Conservation (phyloP, 202 grass and related monocot species). For the Alloteropsis angusta region DNA sequence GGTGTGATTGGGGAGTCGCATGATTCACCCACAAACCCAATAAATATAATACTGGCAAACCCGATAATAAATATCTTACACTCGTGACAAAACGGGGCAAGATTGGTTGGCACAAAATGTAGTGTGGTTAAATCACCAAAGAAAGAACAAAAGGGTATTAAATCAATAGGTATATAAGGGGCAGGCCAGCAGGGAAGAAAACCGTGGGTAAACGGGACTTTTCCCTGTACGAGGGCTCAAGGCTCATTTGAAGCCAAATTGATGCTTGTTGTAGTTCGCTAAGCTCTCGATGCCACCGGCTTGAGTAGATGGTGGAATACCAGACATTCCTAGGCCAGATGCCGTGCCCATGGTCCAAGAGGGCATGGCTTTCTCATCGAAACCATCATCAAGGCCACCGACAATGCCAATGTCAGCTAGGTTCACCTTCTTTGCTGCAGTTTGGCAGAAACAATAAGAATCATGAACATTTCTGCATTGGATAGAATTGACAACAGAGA, state of each 20-base stretch:
- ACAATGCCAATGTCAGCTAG: slow-evolving; percentile 85
- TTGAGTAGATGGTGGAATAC: slow-evolving; percentile 31
- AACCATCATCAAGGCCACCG: slow-evolving; percentile 59
- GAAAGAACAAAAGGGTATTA: not conserved
- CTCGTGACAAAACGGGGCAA: not conserved
- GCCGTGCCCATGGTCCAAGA: slow-evolving; percentile 44
- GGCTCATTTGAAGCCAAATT: slow-evolving; percentile 74
- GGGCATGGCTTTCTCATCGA: slow-evolving; percentile 38
- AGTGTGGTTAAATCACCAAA: not conserved
- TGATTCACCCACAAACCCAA: not conserved
- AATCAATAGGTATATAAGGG: not conserved
- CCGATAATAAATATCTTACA: slow-evolving; percentile 19
- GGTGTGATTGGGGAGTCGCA: not conserved
- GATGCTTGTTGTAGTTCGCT: slow-evolving; percentile 65
- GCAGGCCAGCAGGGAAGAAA: not conserved
- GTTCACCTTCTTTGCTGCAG: slow-evolving; percentile 88
- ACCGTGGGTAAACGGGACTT: not conserved
- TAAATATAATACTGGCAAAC: not conserved
- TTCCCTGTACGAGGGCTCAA: slow-evolving; percentile 25
- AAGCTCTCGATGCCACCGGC: slow-evolving; percentile 50
- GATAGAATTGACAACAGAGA: not conserved
- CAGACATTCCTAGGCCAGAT: slow-evolving; percentile 44
- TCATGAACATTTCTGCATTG: slow-evolving; percentile 10
- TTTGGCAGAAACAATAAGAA: slow-evolving; percentile 20
- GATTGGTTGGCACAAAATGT: not conserved